Conservation (phyloP, 1,284 basidiomycete genomes). For the Papiliotrema nemorosa region DNA sequence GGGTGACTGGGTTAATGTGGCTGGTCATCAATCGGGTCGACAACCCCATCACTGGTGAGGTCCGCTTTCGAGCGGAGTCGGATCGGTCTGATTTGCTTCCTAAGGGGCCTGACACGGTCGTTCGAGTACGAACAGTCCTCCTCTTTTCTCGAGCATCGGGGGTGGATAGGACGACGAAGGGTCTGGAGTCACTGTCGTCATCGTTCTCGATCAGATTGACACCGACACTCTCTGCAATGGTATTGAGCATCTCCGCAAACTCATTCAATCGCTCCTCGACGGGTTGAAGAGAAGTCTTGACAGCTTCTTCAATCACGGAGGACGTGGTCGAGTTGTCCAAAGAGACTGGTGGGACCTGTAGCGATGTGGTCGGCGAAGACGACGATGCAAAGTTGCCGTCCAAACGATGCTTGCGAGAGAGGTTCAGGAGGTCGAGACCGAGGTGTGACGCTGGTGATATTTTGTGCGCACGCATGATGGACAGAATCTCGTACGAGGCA, state of each 20-base stretch:
- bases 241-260: slow-evolving; percentile 19
- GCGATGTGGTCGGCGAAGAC: neutral
- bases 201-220: slow-evolving; percentile 16
- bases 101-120: too few relatives aligned
- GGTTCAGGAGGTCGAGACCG: slow-evolving; percentile 18
- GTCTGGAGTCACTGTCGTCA: neutral
- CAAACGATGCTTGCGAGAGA: slow-evolving; percentile 13
- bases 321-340: neutral
- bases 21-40: too few relatives aligned
- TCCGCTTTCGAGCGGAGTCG: too few relatives aligned
- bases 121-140: too few relatives aligned
- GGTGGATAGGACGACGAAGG: too few relatives aligned
- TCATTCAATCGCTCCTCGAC: slow-evolving; percentile 12
- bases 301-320: neutral
- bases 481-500: neutral
- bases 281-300: neutral
- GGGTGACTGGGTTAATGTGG: too few relatives aligned
- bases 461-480: neutral
- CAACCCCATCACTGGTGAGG: too few relatives aligned
- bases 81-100: too few relatives aligned
- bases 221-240: slow-evolving; percentile 15
- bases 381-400: neutral
- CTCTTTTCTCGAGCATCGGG: too few relatives aligned
- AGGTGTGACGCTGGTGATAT: slow-evolving; percentile 12
- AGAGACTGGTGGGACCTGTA: too few relatives aligned